Evolutionary conservation across 495 filamentous ascomycete genomes (phyloP), one percentile per base, ranked within the genome.

Genomic region (Penicillium salamii): DNA sequence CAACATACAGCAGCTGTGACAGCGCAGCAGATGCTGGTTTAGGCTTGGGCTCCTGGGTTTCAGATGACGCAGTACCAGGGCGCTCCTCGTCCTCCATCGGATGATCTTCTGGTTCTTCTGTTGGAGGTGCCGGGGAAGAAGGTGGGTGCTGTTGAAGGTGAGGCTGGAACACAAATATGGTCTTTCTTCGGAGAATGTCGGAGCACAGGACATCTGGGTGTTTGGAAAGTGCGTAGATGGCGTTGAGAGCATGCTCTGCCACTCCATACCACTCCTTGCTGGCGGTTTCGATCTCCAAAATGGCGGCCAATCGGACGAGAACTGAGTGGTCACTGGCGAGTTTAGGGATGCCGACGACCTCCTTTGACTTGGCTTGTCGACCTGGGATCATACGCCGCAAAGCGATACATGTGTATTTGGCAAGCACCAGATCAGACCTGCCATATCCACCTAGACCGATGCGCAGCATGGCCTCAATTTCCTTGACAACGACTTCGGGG

Each of bases 181-280:
- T 96, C 72, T 93, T 95, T 45, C 89, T 79, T 44, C 89, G 80
- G 28, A 99, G 77, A 17, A 97, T 87, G 49, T 96, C 90, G 2
- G 93, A 92, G 70, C 92, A 97, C 18, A 99, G 77, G 23, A 85
- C 86, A 67, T 99, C 93, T 0, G 93, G 93, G 57, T 97, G 91
- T 56, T 93, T 96, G 1, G 91, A 88, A 17, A 99, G 71, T n/a
- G 87, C 79, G 62, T 97, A 99, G 52, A 99, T 96, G 28, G 93
- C 93, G 49, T 89, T 86, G 58, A 97, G 90, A 14, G 93, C 91
- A 66, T 99, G 95, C 59, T 99, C 93, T 13, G 95, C 91, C n/a
- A 97, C 87, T 7, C 95, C 91, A 57, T 84, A 91, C 93, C 93
- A 99, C 63, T 99, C 93, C 63, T 95, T 92, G 65, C 85, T 92